phyloP scores from a whole-genome alignment of 2,329 filamentous ascomycete species.

The Fusarium coicis region DNA sequence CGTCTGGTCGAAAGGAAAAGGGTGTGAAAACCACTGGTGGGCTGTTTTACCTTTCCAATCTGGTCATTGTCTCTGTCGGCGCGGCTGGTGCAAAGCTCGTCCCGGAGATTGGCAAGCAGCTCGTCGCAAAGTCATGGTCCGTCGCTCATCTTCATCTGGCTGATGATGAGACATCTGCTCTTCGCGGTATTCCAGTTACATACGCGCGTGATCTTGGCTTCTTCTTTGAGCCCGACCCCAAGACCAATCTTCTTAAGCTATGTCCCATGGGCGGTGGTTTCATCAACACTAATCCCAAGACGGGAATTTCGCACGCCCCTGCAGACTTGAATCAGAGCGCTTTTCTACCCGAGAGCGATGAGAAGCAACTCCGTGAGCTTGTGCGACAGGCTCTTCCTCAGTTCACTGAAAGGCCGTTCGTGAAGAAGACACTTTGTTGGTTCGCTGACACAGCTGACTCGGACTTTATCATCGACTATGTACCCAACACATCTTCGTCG shows the following conservation, averaged over 20 bases:
- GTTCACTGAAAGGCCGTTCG: constrained; percentile 65
- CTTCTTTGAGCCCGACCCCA: constrained; percentile 72
- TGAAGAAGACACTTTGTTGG: constrained; percentile 70
- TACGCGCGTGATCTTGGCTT: constrained; percentile 72
- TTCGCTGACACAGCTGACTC: constrained; percentile 70
- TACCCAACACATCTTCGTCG: constrained; percentile 58
- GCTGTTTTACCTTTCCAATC: constrained; percentile 41
- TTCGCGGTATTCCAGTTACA: constrained; percentile 69
- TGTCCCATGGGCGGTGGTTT: constrained; percentile 69
- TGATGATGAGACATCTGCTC: constrained; percentile 61
- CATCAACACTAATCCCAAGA: constrained; percentile 52
- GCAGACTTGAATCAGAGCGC: constrained; percentile 48
- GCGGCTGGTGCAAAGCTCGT: constrained; percentile 59
- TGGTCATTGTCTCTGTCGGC: constrained; percentile 64
- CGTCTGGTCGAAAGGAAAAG: not conserved
- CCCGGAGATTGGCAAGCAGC: constrained; percentile 60
- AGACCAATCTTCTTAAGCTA: constrained; percentile 68
- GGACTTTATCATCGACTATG: constrained; percentile 69
- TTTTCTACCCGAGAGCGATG: constrained; percentile 65
- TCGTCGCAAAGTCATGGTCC: constrained; percentile 67
- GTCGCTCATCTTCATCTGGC: constrained; percentile 69
- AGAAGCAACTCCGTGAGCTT: constrained; percentile 61
- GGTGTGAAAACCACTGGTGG: constrained; percentile 31
- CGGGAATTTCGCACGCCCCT: constrained; percentile 54
- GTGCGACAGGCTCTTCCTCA: constrained; percentile 63